Percentiles rank a stretch among this genome's conserved stretches.
These are phyloP conservation scores for Pyrenopolyporus hunteri DNA, from an alignment of 495 filamentous ascomycete genomes.

Conservation along the genomic window DNA sequence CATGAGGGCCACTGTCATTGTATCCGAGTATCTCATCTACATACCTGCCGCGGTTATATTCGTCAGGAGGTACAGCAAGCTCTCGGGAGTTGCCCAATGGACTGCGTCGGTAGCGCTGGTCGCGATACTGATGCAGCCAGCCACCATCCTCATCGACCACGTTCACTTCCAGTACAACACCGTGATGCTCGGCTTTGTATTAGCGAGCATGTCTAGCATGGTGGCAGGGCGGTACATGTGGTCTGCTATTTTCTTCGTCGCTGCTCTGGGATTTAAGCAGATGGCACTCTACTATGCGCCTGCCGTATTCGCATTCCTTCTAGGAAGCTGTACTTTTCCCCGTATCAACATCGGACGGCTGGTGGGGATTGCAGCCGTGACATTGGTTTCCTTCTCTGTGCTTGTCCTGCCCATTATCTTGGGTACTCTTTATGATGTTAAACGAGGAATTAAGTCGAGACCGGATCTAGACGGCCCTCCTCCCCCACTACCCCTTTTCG, in stretches of 20 bases:
- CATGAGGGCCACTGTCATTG: constrained; percentile 89
- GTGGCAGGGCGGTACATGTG: constrained; percentile 83
- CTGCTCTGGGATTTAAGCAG: constrained; percentile 92
- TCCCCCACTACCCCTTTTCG: constrained; percentile 63
- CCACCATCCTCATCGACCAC: constrained; percentile 90
- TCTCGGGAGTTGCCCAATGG: constrained; percentile 73
- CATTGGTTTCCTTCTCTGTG: constrained; percentile 72
- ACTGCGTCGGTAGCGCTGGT: constrained; percentile 82
- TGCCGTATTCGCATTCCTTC: constrained; percentile 86
- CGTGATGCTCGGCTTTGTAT: constrained; percentile 90
- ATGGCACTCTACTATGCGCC: constrained; percentile 99
- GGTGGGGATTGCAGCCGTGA: constrained; percentile 73
- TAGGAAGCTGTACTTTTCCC: constrained; percentile 83
- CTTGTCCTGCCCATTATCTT: constrained; percentile 76
- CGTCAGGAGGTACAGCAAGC: constrained; percentile 74
- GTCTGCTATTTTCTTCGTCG: constrained; percentile 93
- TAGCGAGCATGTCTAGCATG: constrained; percentile 87
- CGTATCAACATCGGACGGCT: constrained; percentile 71
- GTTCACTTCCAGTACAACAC: constrained; percentile 99
- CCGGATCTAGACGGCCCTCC: constrained; percentile 55
- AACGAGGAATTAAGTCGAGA: constrained; percentile 56
- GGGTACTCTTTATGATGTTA: constrained; percentile 65
- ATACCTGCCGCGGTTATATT: constrained; percentile 86
- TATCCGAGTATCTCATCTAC: constrained; percentile 89
- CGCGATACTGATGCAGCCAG: constrained; percentile 91